Percentiles rank a stretch among this genome's conserved stretches.
These are phyloP conservation scores for Entomortierella beljakovae DNA, from an alignment of 192 early-diverging fungal species.

Conservation along the genomic window DNA sequence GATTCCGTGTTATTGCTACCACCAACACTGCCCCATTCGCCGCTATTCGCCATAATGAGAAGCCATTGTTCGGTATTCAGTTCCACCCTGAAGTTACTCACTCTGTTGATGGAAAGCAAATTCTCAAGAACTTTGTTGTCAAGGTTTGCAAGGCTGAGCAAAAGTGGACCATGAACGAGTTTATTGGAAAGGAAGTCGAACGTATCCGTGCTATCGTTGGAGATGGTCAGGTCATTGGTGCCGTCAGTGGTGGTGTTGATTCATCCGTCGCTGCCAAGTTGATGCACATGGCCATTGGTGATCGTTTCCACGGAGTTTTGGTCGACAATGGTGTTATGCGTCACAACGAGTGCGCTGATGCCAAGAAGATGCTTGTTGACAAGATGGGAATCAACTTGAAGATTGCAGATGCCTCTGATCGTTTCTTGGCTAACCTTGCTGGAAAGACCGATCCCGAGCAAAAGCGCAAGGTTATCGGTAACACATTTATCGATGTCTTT, in stretches of 20 bases:
- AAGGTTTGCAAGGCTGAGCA: constrained; percentile 85
- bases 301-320: constrained; percentile 97
- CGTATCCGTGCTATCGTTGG: constrained; percentile 94
- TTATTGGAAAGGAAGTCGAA: constrained; percentile 97
- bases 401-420: constrained; percentile 87
- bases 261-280: constrained; percentile 95
- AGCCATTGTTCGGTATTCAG: constrained; percentile 94
- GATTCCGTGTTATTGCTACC: constrained; percentile 87
- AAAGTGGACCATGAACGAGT: constrained; percentile 95
- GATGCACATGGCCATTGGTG: constrained; percentile 98
- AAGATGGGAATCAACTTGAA: constrained; percentile 97
- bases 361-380: constrained; percentile 86
- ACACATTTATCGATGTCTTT: constrained; percentile 99
- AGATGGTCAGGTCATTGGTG: constrained; percentile 94
- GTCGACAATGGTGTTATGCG: constrained; percentile 99
- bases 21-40: constrained; percentile 92
- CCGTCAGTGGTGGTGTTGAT: constrained; percentile 97
- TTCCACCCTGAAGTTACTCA: constrained; percentile 99
- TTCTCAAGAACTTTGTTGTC: constrained; percentile 95
- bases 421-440: constrained; percentile 87
- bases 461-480: constrained; percentile 99
- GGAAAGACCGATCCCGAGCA: constrained; percentile 95
- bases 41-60: constrained; percentile 85
- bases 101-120: constrained; percentile 82
- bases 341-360: constrained; percentile 90